Conservation (phyloP, 2,329 filamentous ascomycete species). For the Aspergillus cejpii region DNA sequence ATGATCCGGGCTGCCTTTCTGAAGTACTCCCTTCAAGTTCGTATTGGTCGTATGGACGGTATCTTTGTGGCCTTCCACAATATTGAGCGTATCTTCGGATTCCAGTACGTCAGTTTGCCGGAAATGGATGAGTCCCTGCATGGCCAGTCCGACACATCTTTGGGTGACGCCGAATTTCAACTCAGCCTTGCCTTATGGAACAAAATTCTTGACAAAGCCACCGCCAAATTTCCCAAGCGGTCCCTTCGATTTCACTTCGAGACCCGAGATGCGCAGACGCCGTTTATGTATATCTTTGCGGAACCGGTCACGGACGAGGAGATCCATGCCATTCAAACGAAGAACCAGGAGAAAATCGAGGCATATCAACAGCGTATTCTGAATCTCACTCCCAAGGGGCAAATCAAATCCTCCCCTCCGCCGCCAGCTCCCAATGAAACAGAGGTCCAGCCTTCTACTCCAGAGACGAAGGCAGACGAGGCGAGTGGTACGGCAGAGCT, state of each 20-base stretch:
- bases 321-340: slow-evolving; percentile 66
- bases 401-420: slow-evolving; percentile 8
- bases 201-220: slow-evolving; percentile 68
- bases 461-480: not conserved
- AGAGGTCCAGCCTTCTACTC: not conserved
- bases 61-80: slow-evolving; percentile 98
- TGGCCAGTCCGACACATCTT: slow-evolving; percentile 56
- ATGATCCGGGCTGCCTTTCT: slow-evolving; percentile 93
- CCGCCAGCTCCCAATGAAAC: not conserved
- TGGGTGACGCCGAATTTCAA: slow-evolving; percentile 83
- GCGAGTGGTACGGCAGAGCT: slow-evolving; percentile 1
- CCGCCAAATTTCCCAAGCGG: slow-evolving; percentile 63
- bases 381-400: slow-evolving; percentile 24
- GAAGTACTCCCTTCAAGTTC: slow-evolving; percentile 93
- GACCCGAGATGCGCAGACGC: slow-evolving; percentile 54
- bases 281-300: slow-evolving; percentile 83
- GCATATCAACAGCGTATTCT: slow-evolving; percentile 56
- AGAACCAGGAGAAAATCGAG: slow-evolving; percentile 58
- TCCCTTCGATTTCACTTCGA: slow-evolving; percentile 79
- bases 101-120: slow-evolving; percentile 79
- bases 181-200: slow-evolving; percentile 73
- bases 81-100: slow-evolving; percentile 88
- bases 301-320: slow-evolving; percentile 71
- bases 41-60: slow-evolving; percentile 97
- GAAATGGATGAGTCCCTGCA: slow-evolving; percentile 94